Evolutionary conservation across 176 grass and related monocot species (phyloP).

Genomic region (Puya raimondii): DNA sequence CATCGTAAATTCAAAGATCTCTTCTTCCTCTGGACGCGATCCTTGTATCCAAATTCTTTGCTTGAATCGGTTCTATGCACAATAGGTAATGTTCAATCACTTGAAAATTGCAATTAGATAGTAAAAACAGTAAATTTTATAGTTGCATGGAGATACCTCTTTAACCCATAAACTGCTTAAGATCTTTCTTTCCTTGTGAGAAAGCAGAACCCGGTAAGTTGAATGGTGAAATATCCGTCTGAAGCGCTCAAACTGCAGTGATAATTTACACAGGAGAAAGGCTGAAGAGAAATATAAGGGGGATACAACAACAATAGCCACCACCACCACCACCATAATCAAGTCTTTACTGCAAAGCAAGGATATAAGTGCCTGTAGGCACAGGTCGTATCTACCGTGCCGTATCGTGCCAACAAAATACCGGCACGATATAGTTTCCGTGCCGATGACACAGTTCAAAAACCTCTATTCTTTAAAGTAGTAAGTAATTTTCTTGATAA

Average conservation of each 20-base stretch:
- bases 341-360: too few relatives aligned
- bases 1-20: slow-evolving; percentile 85
- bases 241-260: slow-evolving; percentile 78
- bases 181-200: slow-evolving; percentile 72
- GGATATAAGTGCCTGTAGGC: too few relatives aligned
- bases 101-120: not conserved
- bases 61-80: slow-evolving; percentile 53
- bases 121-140: slow-evolving; percentile 1
- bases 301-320: too few relatives aligned
- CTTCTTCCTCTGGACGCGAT: slow-evolving; percentile 75
- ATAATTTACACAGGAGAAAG: slow-evolving; percentile 7
- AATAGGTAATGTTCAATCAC: slow-evolving; percentile 10
- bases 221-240: slow-evolving; percentile 87
- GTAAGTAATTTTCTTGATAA: too few relatives aligned
- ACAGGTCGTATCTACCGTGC: too few relatives aligned
- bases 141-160: slow-evolving; percentile 38
- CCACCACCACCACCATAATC: too few relatives aligned
- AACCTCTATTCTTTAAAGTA: too few relatives aligned
- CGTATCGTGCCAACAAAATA: too few relatives aligned
- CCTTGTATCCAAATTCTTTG: slow-evolving; percentile 77
- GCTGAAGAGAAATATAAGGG: not conserved
- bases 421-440: too few relatives aligned
- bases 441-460: too few relatives aligned
- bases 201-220: slow-evolving; percentile 59
- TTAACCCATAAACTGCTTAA: slow-evolving; percentile 81